Base-by-base conservation (phyloP, 2,329 filamentous ascomycete genomes). In the Seiridium cupressi region DNA sequence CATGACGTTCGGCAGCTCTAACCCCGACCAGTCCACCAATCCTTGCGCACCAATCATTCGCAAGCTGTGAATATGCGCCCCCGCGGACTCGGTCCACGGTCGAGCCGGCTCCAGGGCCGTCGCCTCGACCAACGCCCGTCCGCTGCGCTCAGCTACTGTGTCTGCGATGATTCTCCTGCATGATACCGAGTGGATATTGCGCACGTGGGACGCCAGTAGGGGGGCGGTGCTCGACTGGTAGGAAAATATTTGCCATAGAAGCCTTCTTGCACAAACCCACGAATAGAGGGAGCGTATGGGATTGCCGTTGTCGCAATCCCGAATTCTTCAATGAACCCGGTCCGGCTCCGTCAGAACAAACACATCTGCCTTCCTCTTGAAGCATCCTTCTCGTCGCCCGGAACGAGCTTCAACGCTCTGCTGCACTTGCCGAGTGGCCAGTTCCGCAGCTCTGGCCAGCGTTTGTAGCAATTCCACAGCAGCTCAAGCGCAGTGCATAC, bases 1-100 rank as follows among this genome's bases (percentile, higher is more conserved):
- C 34, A 58, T 51, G 46, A 58, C 55, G 55, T 58, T 58, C 55
- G 55, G 55, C 32, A 44, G 55, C 55, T 58, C 46, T 58, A 49
- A 38, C 34, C 55, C 55, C 55, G 55, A 58, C 34, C 47, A 36
- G 34, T 18, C 44, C 42, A 57, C 42, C 34, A 58, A 53, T 53
- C 47, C 32, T 49, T 58, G 55, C 55, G 55, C 55, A 48, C 55
- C 55, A 58, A 58, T 58, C 55, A 58, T 32, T 32, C 7, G 38
- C 7, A 8, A 42, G 38, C 38, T 42, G 7, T 26, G 18, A 26
- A 1, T 13, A 42, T 13, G 38, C 38, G 13, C 13, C 13, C 38
- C 38, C 38, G 7, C 38, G 38, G 38, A 42, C 13, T 42, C 7
- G 7, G 38, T 7, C 7, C 7, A 42, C 13, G 38, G 38, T 42